Evolutionary conservation across 768 basidiomycete species (phyloP), one percentile per base, ranked within the genome.

Genomic region (Leccinum subgranulosum): DNA sequence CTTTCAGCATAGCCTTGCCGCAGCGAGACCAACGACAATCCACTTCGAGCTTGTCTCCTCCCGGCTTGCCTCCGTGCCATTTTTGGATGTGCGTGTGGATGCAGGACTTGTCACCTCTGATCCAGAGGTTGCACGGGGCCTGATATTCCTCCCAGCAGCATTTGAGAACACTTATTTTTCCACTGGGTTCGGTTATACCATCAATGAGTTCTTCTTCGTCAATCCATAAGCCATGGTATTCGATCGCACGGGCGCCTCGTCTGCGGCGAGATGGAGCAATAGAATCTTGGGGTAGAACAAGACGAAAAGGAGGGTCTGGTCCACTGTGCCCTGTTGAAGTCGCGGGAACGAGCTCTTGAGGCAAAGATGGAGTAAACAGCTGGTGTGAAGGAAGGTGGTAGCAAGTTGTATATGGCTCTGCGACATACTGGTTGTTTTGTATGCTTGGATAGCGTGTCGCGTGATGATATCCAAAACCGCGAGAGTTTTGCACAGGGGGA

Each of bases 1-100:
- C 69, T 46, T 69, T 71, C 5, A 54, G 27, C 61, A 70, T 70
- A 2, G 4, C 31, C 49, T 53, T 50, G 1, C 45, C 45, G 15
- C 67, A 71, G 21, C 43, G 19, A 45, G 15, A 31, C 65, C 65
- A 64, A 17, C 33, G 41, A 47, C 65, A 67, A 2, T 36, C 10
- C 7, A 15, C 25, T 21, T 29, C 11, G 9, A 15, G 3, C 25
- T 65, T 67, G 33, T 65, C 66, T 5, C 53, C 52, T 1, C 58
- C 56, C 1, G 47, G 45, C 33, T 49, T 36, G 3, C 52, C 56
- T 47, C 61, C 51, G 1, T 69, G 64, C 59, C 67, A 68, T 51
- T 27, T 59, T 27, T 55, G 66, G 28, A 63, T 63, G 17, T 68
- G 66, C 1, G 4, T 1, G 4, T 53, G 56, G 28, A 66, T 54